Evolutionary conservation across 2,329 filamentous ascomycete genomes (phyloP).

Genomic region (Fusarium humuli): DNA sequence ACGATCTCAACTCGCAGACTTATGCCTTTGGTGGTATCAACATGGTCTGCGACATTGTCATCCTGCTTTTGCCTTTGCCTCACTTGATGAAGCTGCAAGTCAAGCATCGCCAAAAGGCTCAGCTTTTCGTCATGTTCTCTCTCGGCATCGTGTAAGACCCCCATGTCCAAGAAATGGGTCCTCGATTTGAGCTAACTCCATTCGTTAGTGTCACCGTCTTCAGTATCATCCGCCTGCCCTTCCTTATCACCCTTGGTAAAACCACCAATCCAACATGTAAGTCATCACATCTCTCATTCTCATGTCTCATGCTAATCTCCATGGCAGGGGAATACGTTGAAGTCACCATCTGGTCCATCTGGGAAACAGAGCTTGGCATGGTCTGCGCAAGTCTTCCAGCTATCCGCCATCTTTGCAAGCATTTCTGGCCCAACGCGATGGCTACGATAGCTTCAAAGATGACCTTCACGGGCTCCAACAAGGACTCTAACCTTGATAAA

Average conservation of each 20-base stretch:
- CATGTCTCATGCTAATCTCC: neutral
- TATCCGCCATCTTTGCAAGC: constrained; percentile 39
- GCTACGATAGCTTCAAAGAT: constrained; percentile 36
- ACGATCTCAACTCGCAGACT: constrained; percentile 35
- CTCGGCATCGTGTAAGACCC: constrained; percentile 26
- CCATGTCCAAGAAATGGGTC: rapidly evolving
- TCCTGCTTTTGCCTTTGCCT: constrained; percentile 26
- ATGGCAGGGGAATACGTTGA: constrained; percentile 28
- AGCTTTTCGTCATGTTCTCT: constrained; percentile 38
- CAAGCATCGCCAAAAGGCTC: constrained; percentile 33
- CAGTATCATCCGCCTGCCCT: constrained; percentile 34
- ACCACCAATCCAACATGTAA: constrained; percentile 36
- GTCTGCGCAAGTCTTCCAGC: constrained; percentile 38
- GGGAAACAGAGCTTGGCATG: constrained; percentile 41
- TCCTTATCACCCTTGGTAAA: constrained; percentile 29
- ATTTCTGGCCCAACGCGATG: constrained; percentile 39
- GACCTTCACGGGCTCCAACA: constrained; percentile 19
- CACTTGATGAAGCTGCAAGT: constrained; percentile 33
- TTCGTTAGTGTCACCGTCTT: constrained; percentile 28
- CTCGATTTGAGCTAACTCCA: neutral
- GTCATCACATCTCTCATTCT: neutral
- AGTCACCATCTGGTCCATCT: constrained; percentile 41
- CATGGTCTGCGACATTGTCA: constrained; percentile 31
- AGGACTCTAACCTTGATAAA: constrained; percentile 18
- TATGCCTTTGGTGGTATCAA: constrained; percentile 39